A percentile compares a stretch with the other conserved stretches of the same genome.
phyloP scores from a whole-genome alignment of 1,284 basidiomycete species.

The Boletellus deceptivus region DNA sequence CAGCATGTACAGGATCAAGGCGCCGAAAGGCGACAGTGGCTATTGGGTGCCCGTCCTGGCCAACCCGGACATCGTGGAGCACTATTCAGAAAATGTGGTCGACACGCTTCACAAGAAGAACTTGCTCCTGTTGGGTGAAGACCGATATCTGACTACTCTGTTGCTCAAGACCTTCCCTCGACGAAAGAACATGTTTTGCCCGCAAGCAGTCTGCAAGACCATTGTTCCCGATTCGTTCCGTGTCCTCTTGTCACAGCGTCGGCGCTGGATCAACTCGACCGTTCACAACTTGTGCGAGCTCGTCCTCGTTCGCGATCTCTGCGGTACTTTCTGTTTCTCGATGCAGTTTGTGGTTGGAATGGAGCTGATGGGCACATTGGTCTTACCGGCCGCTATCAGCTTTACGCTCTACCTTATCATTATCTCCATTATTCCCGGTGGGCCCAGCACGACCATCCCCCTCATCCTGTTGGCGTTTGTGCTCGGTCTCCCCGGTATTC shows the following conservation, averaged over 20 bases:
- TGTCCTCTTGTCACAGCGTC: conserved; percentile 91
- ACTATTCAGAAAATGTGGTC: conserved; percentile 97
- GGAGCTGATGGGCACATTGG: conserved; percentile 95
- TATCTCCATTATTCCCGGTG: conserved; percentile 78
- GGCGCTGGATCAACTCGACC: conserved; percentile 99
- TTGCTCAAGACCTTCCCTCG: conserved; percentile 99
- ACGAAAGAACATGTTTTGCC: conserved; percentile 98
- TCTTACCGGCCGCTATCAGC: conserved; percentile 95
- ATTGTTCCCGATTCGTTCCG: conserved; percentile 95
- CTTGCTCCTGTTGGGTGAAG: conserved; percentile 93
- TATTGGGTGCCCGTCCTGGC: conserved; percentile 99
- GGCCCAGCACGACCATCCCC: conserved; percentile 85
- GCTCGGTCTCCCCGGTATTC: conserved; percentile 91
- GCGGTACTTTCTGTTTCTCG: conserved; percentile 95
- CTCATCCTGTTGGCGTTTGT: conserved; percentile 91
- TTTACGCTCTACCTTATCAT: conserved; percentile 95
- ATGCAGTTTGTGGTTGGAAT: conserved; percentile 98
- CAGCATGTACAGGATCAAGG: conserved; percentile 99
- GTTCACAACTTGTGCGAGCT: conserved; percentile 97
- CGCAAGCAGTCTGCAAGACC: conserved; percentile 97
- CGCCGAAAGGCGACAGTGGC: conserved; percentile 87
- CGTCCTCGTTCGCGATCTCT: conserved; percentile 90
- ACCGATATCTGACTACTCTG: conserved; percentile 96
- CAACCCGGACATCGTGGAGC: conserved; percentile 95
- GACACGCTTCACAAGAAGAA: conserved; percentile 99